Evolutionary conservation across 768 basidiomycete genomes (phyloP), one percentile per base, ranked within the genome.

Genomic region (Paxillus involutus): DNA sequence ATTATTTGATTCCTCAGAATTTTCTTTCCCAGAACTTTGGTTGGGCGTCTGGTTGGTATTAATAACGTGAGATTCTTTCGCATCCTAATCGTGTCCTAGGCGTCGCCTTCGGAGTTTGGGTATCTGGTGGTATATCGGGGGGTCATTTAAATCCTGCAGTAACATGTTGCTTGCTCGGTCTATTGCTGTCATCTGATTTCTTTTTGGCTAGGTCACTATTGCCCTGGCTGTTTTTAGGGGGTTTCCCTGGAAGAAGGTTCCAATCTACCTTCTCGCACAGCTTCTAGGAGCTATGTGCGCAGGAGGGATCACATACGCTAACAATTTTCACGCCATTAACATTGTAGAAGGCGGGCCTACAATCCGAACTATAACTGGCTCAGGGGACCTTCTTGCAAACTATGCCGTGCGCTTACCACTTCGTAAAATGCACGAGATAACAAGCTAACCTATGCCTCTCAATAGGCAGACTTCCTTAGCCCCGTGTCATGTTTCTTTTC

Each of bases 221-320:
- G 76, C 81, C 13, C 66, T 88, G 24, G 85, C 85, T 11, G 70
- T 79, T 1, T 87, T 83, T 68, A 80, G 88, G 57, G 81, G 80
- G 24, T 89, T 91, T 68, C 86, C 89, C 0, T 86, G 84, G 84
- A 77, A 75, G 59, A 91, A 91, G 70, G 89, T 89, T 1, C 88
- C 89, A 1, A 76, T 70, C 21, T 88, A 82, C 67, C 78, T 85
- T 43, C 62, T 81, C 40, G 77, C 82, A 1, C 86, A 88, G 64
- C 46, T 84, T 30, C 60, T 85, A 41, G 84, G 85, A 13, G 84
- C 71, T 7, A 56, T 85, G 29, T 72, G 77, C 30, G 84, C 81
- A 3, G 79, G 78, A 10, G 77, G 75, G 0, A 58, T 82, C 43
- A 65, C 81, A 32, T 86, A 86, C 52, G 84, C 73, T 6, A 81